These are phyloP conservation scores for Nematodospora anomalae DNA, from an alignment of 1,139 yeast genomes.

Conservation along the genomic window DNA sequence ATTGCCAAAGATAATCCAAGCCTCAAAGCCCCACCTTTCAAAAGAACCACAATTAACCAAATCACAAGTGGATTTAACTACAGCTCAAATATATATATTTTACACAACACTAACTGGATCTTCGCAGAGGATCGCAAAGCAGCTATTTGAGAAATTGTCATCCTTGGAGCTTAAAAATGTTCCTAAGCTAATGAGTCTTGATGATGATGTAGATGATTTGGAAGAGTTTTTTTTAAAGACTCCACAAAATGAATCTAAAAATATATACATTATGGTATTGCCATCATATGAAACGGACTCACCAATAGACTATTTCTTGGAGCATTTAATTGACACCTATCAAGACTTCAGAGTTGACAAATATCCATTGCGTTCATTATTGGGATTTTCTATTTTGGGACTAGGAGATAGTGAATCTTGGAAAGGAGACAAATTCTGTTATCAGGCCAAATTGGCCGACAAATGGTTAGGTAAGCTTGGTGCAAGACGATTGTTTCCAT, in stretches of 20 bases:
- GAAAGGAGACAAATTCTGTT: slow-evolving; percentile 76
- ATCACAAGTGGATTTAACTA: slow-evolving; percentile 33
- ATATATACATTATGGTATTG: slow-evolving; percentile 70
- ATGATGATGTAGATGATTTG: slow-evolving; percentile 80
- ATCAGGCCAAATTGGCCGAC: slow-evolving; percentile 79
- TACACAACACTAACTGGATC: slow-evolving; percentile 87
- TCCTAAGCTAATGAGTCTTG: slow-evolving; percentile 65
- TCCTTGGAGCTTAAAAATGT: slow-evolving; percentile 33
- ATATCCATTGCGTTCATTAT: slow-evolving; percentile 62
- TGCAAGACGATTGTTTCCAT: slow-evolving; percentile 77
- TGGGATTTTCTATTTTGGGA: slow-evolving; percentile 85
- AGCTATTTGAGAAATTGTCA: slow-evolving; percentile 37
- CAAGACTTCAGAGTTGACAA: slow-evolving; percentile 86
- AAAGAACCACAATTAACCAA: slow-evolving; percentile 30
- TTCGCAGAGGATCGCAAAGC: slow-evolving; percentile 66
- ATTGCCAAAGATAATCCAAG: slow-evolving; percentile 42
- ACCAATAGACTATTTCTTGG: slow-evolving; percentile 85
- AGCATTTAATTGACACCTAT: slow-evolving; percentile 74
- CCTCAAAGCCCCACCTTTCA: slow-evolving; percentile 26
- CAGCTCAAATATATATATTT: slow-evolving; percentile 60
- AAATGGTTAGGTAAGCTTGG: slow-evolving; percentile 80
- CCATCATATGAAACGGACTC: slow-evolving; percentile 95
- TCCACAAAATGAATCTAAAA: slow-evolving; percentile 41
- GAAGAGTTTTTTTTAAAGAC: slow-evolving; percentile 78
- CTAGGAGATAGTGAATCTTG: slow-evolving; percentile 87